phyloP scores from a whole-genome alignment of 225 moss, liverwort and hornwort species.

The Straminergon stramineum region DNA sequence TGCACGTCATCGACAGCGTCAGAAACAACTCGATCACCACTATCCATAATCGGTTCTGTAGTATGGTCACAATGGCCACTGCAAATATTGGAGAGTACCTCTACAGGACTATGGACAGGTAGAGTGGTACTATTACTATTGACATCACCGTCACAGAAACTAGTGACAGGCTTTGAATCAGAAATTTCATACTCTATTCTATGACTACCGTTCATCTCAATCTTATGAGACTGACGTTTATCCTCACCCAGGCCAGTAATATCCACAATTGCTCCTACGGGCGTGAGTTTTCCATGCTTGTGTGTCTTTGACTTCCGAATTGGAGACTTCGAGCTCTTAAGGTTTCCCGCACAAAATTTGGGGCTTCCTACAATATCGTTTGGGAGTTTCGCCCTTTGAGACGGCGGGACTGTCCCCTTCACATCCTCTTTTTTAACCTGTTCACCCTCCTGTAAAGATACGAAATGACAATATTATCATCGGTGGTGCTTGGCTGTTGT shows the following conservation, averaged over 20 bases:
- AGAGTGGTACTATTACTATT: neutral
- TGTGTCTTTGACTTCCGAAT: constrained; percentile 17
- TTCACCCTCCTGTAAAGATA: constrained; percentile 14
- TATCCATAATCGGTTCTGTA: neutral
- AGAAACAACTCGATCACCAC: constrained; percentile 7
- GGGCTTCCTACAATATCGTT: neutral
- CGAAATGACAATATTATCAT: neutral
- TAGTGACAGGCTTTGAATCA: constrained; percentile 4
- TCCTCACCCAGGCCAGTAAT: neutral
- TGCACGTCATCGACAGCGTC: constrained; percentile 3
- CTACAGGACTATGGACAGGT: neutral
- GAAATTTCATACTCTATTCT: neutral
- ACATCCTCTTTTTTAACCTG: neutral
- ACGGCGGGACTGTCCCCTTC: neutral
- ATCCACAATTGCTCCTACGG: constrained; percentile 2
- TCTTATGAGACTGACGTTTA: neutral
- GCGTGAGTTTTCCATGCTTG: constrained; percentile 12
- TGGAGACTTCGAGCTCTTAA: constrained; percentile 13
- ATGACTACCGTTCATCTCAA: constrained; percentile 1
- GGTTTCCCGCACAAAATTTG: constrained; percentile 7
- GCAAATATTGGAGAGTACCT: neutral
- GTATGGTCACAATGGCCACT: neutral
- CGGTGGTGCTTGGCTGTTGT: neutral
- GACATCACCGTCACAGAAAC: constrained; percentile 1
- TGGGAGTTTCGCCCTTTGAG: neutral